phyloP scores from a whole-genome alignment of 208 protist species.

The Leishmania lainsoni region DNA sequence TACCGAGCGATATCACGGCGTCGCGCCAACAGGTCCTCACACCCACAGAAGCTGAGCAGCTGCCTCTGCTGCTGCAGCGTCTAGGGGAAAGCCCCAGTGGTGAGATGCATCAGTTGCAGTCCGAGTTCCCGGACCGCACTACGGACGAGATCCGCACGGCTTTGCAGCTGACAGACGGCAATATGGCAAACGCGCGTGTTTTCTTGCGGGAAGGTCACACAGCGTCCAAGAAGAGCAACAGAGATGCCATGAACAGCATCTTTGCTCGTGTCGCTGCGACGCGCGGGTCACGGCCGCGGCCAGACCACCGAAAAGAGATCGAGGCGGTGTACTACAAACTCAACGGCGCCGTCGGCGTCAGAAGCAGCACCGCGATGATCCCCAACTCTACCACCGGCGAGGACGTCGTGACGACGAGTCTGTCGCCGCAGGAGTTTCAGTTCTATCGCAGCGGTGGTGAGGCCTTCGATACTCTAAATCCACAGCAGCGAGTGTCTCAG shows the following conservation, averaged over 20 bases:
- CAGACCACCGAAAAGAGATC: conserved; percentile 1
- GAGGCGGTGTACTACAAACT: conserved; percentile 38
- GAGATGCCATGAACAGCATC: conserved; percentile 31
- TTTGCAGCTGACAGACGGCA: conserved; percentile 43
- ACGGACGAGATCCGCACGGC: conserved; percentile 32
- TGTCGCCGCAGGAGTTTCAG: conserved; percentile 17
- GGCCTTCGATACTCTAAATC: background rate
- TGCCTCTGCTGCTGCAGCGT: conserved; percentile 10
- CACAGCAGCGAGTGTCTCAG: background rate
- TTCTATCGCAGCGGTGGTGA: conserved; percentile 1
- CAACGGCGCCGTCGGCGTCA: conserved; percentile 33
- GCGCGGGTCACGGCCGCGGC: conserved; percentile 13
- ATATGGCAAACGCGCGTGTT: conserved; percentile 33
- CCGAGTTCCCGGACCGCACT: conserved; percentile 43
- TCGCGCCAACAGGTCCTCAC: conserved; percentile 18
- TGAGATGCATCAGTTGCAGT: conserved; percentile 1
- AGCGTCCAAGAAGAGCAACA: conserved; percentile 10
- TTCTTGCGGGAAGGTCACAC: conserved; percentile 30
- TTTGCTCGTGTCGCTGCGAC: conserved; percentile 31
- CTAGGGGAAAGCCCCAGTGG: conserved; percentile 4
- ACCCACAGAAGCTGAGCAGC: conserved; percentile 12
- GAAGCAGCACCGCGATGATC: conserved; percentile 14
- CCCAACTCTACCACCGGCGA: background rate
- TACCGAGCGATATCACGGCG: conserved; percentile 8
- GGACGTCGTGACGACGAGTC: conserved; percentile 13